These are phyloP conservation scores for Haplosporangium sp. DNA, from an alignment of 371 early-diverging fungal genomes.

Conservation along the genomic window DNA sequence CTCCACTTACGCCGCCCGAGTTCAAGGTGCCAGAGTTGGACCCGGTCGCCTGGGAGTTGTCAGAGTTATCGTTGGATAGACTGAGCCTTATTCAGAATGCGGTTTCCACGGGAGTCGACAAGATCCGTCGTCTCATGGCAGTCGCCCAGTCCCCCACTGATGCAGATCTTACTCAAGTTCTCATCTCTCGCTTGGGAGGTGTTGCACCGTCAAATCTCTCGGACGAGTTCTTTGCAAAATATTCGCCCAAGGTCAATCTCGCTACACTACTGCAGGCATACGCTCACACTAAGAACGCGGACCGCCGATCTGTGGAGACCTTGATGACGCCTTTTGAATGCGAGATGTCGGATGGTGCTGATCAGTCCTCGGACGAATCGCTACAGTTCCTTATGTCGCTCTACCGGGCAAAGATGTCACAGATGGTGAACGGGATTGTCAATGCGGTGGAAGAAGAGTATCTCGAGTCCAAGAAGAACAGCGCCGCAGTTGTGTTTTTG, in stretches of 20 bases:
- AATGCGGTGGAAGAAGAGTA: constrained; percentile 23
- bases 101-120: constrained; percentile 33
- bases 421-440: constrained; percentile 22
- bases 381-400: constrained; percentile 27
- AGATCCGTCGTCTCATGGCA: constrained; percentile 35
- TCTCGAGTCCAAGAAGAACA: constrained; percentile 20
- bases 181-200: constrained; percentile 13
- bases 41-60: constrained; percentile 23
- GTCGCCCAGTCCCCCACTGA: constrained; percentile 17
- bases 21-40: constrained; percentile 27
- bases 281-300: constrained; percentile 54
- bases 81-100: constrained; percentile 39
- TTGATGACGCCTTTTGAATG: constrained; percentile 44
- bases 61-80: constrained; percentile 22
- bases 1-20: constrained; percentile 9
- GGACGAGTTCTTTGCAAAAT: constrained; percentile 42
- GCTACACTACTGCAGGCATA: constrained; percentile 55
- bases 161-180: constrained; percentile 8
- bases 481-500: constrained; percentile 26
- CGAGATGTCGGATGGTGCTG: constrained; percentile 4
- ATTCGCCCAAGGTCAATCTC: constrained; percentile 33
- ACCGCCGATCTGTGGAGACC: constrained; percentile 44
- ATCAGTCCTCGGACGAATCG: constrained; percentile 21
- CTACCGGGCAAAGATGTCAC: constrained; percentile 37
- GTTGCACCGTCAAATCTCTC: constrained; percentile 8